Conservation (phyloP, 2,329 filamentous ascomycete genomes). For the Cordyceps pruinosa region DNA sequence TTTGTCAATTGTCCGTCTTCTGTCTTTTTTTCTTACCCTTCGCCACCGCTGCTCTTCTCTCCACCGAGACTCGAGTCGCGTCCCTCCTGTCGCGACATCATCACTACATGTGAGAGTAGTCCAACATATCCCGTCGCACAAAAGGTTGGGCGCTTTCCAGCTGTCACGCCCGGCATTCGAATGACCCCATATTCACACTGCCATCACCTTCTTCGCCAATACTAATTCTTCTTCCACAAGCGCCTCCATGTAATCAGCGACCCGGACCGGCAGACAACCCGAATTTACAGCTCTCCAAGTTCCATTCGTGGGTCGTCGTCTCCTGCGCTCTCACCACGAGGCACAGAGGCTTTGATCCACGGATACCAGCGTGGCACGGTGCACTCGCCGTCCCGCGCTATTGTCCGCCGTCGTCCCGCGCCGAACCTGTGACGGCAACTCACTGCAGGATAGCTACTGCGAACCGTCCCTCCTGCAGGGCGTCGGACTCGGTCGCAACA, state of each 20-base stretch:
- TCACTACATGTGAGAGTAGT: not conserved
- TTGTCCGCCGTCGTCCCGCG: conserved; percentile 19
- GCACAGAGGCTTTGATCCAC: conserved; percentile 24
- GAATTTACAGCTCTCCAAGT: not conserved
- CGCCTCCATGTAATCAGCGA: conserved; percentile 11
- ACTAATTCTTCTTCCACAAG: conserved; percentile 2
- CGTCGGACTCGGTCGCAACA: conserved; percentile 13
- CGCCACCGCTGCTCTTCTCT: not conserved
- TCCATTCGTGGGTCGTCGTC: conserved; percentile 20
- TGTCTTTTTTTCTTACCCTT: not conserved
- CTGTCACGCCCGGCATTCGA: not conserved
- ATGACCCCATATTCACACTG: not conserved
- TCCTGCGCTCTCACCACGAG: conserved; percentile 18
- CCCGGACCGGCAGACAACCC: not conserved
- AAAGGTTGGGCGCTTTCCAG: not conserved
- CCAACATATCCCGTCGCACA: conserved; percentile 7
- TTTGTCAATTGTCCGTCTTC: not conserved
- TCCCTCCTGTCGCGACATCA: not conserved
- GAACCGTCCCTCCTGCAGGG: conserved; percentile 19
- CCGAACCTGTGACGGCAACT: conserved; percentile 14
- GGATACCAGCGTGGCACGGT: conserved; percentile 32
- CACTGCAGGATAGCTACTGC: conserved; percentile 17
- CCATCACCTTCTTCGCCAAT: not conserved
- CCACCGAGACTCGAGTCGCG: not conserved
- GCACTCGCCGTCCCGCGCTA: conserved; percentile 32